phyloP scores from a whole-genome alignment of 352 stramenopile species.

The Phytophthora litchii region DNA sequence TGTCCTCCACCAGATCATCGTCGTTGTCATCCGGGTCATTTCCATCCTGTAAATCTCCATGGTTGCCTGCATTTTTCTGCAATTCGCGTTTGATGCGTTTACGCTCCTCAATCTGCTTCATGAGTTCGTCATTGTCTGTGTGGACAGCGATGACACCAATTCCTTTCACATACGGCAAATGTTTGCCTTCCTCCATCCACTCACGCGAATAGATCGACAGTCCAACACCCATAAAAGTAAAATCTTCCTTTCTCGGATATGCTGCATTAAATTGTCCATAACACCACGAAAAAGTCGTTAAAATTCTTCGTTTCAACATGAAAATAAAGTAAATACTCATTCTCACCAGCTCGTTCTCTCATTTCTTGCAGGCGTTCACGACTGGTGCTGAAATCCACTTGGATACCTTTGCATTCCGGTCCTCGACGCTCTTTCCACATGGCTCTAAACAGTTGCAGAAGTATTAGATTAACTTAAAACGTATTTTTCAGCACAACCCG shows the following conservation, averaged over 20 bases:
- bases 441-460: constrained; percentile 35
- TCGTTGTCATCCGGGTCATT: constrained; percentile 33
- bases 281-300: constrained; percentile 17
- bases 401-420: constrained; percentile 63
- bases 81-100: constrained; percentile 72
- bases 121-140: constrained; percentile 52
- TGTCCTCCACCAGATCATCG: constrained; percentile 33
- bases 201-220: constrained; percentile 64
- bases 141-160: constrained; percentile 59
- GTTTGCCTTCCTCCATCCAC: constrained; percentile 63
- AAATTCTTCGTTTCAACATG: constrained; percentile 3
- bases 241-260: constrained; percentile 52
- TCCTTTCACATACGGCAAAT: constrained; percentile 58
- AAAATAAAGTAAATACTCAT: background rate
- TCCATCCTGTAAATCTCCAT: constrained; percentile 45
- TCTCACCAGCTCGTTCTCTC: constrained; percentile 49
- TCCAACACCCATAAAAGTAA: constrained; percentile 65
- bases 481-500: background rate
- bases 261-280: constrained; percentile 27
- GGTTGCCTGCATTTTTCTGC: constrained; percentile 31
- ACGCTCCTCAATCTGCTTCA: constrained; percentile 67
- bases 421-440: constrained; percentile 58
- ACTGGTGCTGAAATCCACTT: constrained; percentile 44
- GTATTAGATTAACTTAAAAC: background rate
- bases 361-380: constrained; percentile 55